These are phyloP conservation scores for Ganoderma multipileum DNA, from an alignment of 1,284 basidiomycete species.

Conservation along the genomic window DNA sequence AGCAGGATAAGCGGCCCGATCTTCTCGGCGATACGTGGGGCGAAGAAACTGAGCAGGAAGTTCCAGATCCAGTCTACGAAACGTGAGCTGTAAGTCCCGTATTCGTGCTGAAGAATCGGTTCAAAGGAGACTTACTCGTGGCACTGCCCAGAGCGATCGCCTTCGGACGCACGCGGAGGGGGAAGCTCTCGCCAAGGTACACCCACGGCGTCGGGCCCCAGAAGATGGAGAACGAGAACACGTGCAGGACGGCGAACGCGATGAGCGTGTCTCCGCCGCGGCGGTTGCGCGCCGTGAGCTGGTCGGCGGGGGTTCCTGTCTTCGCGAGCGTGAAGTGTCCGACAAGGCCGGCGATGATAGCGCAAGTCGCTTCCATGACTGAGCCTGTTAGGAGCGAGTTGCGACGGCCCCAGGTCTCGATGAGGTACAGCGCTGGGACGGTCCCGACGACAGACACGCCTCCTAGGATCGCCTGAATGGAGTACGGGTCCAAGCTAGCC, in stretches of 20 bases:
- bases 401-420: conserved; percentile 71
- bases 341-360: conserved; percentile 73
- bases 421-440: conserved; percentile 68
- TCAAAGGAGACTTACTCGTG: conserved; percentile 46
- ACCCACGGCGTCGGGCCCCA: conserved; percentile 75
- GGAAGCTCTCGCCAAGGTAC: conserved; percentile 68
- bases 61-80: conserved; percentile 71
- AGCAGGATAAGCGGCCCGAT: conserved; percentile 81
- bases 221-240: conserved; percentile 75
- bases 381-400: conserved; percentile 73
- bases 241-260: conserved; percentile 79
- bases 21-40: conserved; percentile 66
- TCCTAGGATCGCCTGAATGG: conserved; percentile 77
- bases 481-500: conserved; percentile 66
- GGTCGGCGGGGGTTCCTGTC: conserved; percentile 49
- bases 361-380: conserved; percentile 64
- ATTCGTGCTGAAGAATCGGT: too few relatives aligned
- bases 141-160: conserved; percentile 76
- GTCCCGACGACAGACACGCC: conserved; percentile 73
- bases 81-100: conserved; percentile 12
- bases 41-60: conserved; percentile 77
- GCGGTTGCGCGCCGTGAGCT: conserved; percentile 61
- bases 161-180: conserved; percentile 80
- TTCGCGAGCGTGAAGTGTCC: conserved; percentile 73
- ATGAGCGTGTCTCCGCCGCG: conserved; percentile 70